phyloP scores from a whole-genome alignment of 2,329 filamentous ascomycete genomes.

The Incumbomyces delicatus region DNA sequence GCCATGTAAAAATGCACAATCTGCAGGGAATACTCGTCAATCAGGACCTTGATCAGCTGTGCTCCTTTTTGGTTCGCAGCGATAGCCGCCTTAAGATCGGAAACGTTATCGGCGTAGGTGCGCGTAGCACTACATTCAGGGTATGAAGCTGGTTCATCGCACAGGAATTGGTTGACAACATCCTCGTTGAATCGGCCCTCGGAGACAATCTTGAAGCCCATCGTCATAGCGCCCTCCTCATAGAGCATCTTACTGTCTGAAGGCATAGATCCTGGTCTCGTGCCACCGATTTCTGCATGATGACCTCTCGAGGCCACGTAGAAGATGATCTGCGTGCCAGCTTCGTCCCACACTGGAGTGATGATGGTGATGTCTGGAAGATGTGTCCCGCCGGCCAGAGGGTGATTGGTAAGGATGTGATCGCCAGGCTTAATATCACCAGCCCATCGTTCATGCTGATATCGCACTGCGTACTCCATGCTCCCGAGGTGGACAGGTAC shows the following conservation, averaged over 20 bases:
- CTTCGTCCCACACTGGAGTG: conserved; percentile 61
- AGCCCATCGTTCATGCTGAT: conserved; percentile 68
- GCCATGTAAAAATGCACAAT: conserved; percentile 78
- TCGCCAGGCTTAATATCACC: conserved; percentile 69
- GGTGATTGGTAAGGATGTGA: conserved; percentile 75
- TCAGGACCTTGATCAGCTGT: conserved; percentile 61
- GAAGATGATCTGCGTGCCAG: conserved; percentile 64
- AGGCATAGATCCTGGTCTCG: conserved; percentile 76
- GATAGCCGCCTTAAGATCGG: conserved; percentile 77
- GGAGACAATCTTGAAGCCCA: conserved; percentile 46
- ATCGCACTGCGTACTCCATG: conserved; percentile 69
- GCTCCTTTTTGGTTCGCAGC: conserved; percentile 82
- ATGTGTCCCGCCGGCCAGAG: conserved; percentile 74
- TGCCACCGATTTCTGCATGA: conserved; percentile 77
- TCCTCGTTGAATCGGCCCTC: conserved; percentile 61
- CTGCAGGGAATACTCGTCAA: conserved; percentile 68
- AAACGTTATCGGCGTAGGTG: conserved; percentile 71
- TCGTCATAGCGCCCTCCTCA: conserved; percentile 56
- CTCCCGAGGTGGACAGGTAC: conserved; percentile 68
- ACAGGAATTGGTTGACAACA: conserved; percentile 60
- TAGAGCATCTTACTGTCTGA: conserved; percentile 58
- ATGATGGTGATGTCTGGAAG: conserved; percentile 74
- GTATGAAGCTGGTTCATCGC: conserved; percentile 62
- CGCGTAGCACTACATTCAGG: conserved; percentile 69
- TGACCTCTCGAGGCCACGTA: conserved; percentile 73